phyloP scores from a whole-genome alignment of 257 asterid species.

The Cruciata laevipes region DNA sequence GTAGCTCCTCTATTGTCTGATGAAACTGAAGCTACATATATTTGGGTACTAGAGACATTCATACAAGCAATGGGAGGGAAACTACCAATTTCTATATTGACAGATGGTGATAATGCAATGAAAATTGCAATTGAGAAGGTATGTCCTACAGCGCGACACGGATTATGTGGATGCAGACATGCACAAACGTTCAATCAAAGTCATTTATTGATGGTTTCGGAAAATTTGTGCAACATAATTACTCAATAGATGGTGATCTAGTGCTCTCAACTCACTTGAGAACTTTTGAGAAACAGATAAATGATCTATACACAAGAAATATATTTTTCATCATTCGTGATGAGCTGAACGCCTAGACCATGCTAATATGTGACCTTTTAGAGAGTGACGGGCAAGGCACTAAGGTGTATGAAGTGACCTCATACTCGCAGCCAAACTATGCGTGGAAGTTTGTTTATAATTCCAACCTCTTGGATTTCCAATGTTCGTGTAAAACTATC shows the following conservation, averaged over 20 bases:
- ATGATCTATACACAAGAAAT: neutral
- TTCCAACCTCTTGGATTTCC: no score
- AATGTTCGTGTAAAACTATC: no score
- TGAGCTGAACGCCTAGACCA: neutral
- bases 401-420: neutral
- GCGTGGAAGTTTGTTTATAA: no score
- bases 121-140: no score
- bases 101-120: neutral
- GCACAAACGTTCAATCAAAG: no score
- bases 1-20: neutral
- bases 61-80: neutral
- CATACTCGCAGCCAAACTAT: neutral
- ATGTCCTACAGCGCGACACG: neutral
- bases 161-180: neutral
- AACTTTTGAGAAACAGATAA: neutral
- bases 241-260: neutral
- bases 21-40: neutral
- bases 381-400: neutral
- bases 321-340: neutral
- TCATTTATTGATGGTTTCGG: neutral
- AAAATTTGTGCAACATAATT: no score
- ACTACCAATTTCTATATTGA: neutral
- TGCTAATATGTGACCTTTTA: neutral
- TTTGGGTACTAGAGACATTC: conserved; percentile 9
- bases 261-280: neutral